Conservation (phyloP, 2,329 filamentous ascomycete genomes). For the Didymella segeticola region DNA sequence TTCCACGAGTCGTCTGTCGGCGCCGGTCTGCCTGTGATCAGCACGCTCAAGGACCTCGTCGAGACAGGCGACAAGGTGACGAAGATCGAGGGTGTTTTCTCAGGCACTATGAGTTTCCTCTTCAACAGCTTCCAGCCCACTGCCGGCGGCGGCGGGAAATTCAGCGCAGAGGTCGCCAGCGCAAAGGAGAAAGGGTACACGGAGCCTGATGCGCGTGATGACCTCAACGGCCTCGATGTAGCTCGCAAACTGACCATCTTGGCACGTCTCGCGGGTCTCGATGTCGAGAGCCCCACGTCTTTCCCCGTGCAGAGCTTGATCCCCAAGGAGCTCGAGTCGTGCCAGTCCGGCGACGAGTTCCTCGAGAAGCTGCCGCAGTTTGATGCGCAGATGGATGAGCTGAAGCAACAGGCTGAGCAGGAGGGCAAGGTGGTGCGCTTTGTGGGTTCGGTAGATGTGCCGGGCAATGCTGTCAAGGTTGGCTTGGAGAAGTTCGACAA, state of each 20-base stretch:
- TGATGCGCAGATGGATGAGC: slow-evolving; percentile 86
- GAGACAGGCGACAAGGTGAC: slow-evolving; percentile 91
- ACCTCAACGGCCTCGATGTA: slow-evolving; percentile 86
- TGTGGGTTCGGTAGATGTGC: slow-evolving; percentile 90
- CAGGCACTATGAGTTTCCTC: slow-evolving; percentile 95
- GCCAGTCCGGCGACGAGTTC: slow-evolving; percentile 82
- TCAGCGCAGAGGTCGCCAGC: slow-evolving; percentile 89
- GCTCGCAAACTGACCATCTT: slow-evolving; percentile 97
- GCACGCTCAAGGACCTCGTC: slow-evolving; percentile 90
- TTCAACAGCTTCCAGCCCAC: slow-evolving; percentile 97
- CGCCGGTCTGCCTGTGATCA: slow-evolving; percentile 90
- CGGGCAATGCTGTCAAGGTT: slow-evolving; percentile 83
- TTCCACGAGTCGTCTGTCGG: slow-evolving; percentile 97
- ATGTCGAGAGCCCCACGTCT: slow-evolving; percentile 80
- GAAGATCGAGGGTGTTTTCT: slow-evolving; percentile 96
- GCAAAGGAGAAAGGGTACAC: slow-evolving; percentile 94
- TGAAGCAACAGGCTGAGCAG: slow-evolving; percentile 83
- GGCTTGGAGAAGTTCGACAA: slow-evolving; percentile 84
- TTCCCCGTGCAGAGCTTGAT: slow-evolving; percentile 97
- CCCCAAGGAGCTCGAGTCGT: slow-evolving; percentile 81
- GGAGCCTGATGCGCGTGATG: slow-evolving; percentile 84
- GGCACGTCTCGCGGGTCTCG: slow-evolving; percentile 81
- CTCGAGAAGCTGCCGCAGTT: slow-evolving; percentile 79
- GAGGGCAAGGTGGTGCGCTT: slow-evolving; percentile 93
- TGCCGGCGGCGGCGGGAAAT: slow-evolving; percentile 76